Evolutionary conservation across 768 basidiomycete species (phyloP), one percentile per base, ranked within the genome.

Genomic region (Pulveroboletus frians): DNA sequence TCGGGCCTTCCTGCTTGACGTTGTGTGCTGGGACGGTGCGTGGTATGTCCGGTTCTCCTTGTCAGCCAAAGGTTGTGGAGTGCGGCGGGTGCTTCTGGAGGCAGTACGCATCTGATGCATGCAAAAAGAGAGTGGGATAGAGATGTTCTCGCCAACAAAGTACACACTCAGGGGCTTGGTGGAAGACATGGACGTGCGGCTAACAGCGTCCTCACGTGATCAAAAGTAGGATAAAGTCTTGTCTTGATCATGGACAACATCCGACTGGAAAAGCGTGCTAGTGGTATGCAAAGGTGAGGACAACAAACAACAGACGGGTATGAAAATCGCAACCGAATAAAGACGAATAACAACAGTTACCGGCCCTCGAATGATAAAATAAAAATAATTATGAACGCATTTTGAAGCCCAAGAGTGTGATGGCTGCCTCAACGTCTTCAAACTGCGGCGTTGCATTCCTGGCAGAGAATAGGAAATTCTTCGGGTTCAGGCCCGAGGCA

Each of bases 381-480:
- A 31, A 34, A 27, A 17, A 36, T 23, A 5, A 21, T 52, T 43
- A 60, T 39, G 39, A 58, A 10, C 54, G 34, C 35, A 46, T 55
- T 50, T 62, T 68, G 54, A 70, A 72, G 30, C 59, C 69, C 30
- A 70, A 55, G 9, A 70, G 68, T 1, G 65, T 64, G 52, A 70
- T 65, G 21, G 69, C 69, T 0, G 70, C 69, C 48, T 70, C 69
- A 18, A 70, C 66, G 14, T 70, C 69, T 48, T 71, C 59, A 11
- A 58, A 55, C 41, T 65, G 67, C 3, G 51, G 56, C 18, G 27
- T 31, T 29, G 27, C 21, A 10, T 18, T 53, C 4, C 26, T 43
- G 21, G 42, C 46, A 51, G 48, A 29, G 41, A 46, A 45, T 2
- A 41, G 30, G 31, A 17, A 4, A 3, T 52, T 43, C 36, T 38